Evolutionary conservation across 2,329 filamentous ascomycete species (phyloP).

Genomic region (Xylariales sp.): DNA sequence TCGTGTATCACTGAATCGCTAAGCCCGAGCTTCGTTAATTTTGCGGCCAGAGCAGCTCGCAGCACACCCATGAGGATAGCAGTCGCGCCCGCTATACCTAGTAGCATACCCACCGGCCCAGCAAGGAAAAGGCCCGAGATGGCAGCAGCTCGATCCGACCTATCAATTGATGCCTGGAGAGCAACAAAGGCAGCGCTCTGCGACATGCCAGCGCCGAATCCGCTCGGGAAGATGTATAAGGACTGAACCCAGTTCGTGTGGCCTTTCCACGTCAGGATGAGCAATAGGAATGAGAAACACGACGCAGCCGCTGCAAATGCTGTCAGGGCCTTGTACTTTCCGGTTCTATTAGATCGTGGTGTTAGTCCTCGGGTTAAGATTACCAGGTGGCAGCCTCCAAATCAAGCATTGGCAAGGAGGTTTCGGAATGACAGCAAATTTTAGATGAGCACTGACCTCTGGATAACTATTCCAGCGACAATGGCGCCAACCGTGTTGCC

Average conservation of each 20-base stretch:
- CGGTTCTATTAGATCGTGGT: too few relatives aligned
- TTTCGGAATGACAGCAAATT: too few relatives aligned
- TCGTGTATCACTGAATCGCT: too few relatives aligned
- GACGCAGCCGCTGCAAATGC: constrained; percentile 23
- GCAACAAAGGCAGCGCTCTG: constrained; percentile 37
- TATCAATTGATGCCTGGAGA: constrained; percentile 33
- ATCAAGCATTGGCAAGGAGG: too few relatives aligned
- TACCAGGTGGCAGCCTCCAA: too few relatives aligned
- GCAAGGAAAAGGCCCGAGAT: constrained; percentile 36
- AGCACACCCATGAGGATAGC: constrained; percentile 26
- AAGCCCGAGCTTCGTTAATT: background rate
- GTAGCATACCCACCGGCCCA: constrained; percentile 28
- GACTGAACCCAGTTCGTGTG: constrained; percentile 32
- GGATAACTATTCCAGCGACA: constrained; percentile 37
- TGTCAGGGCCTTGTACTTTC: constrained; percentile 36
- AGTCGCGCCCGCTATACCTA: constrained; percentile 32
- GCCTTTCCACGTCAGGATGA: constrained; percentile 32
- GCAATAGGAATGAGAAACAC: constrained; percentile 2
- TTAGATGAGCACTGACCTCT: too few relatives aligned
- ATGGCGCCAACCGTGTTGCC: constrained; percentile 48
- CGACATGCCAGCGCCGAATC: constrained; percentile 36
- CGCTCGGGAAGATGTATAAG: constrained; percentile 38
- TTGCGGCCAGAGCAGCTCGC: background rate
- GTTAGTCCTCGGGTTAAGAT: too few relatives aligned
- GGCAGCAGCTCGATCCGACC: constrained; percentile 32